Percentiles rank a stretch among this genome's conserved stretches.
phyloP scores from a whole-genome alignment of 2,329 filamentous ascomycete genomes.

The Parafenestella ontariensis region DNA sequence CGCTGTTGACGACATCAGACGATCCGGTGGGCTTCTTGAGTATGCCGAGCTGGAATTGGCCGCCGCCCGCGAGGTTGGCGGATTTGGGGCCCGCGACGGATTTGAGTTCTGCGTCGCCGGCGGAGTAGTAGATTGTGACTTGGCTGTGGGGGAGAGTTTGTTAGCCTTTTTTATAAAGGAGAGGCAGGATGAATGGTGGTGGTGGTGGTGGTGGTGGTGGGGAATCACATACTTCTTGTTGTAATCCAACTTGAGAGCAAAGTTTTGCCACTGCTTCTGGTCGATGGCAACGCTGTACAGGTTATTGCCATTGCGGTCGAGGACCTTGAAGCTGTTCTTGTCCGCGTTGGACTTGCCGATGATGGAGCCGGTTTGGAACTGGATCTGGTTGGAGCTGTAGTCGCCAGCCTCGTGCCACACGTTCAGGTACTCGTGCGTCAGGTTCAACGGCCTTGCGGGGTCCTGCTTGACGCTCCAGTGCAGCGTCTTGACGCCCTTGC shows the following conservation, averaged over 20 bases:
- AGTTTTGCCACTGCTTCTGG: slow-evolving; percentile 66
- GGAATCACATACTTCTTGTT: slow-evolving; percentile 57
- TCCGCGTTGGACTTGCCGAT: slow-evolving; percentile 53
- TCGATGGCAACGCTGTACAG: slow-evolving; percentile 62
- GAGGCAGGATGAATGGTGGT: not conserved
- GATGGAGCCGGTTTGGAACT: slow-evolving; percentile 63
- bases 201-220: not conserved
- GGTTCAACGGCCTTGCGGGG: slow-evolving; percentile 60
- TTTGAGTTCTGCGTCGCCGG: slow-evolving; percentile 54
- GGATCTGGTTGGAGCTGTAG: slow-evolving; percentile 52
- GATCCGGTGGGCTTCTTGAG: slow-evolving; percentile 66
- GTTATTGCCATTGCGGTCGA: slow-evolving; percentile 42
- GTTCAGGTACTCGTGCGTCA: slow-evolving; percentile 66
- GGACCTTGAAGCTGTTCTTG: slow-evolving; percentile 54
- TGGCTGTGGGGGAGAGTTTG: slow-evolving; percentile 54
- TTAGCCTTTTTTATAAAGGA: slow-evolving; percentile 2
- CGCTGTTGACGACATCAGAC: slow-evolving; percentile 48
- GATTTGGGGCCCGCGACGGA: slow-evolving; percentile 55
- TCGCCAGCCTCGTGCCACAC: slow-evolving; percentile 51
- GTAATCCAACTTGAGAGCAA: slow-evolving; percentile 66
- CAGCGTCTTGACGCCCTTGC: slow-evolving; percentile 64
- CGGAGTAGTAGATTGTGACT: slow-evolving; percentile 65
- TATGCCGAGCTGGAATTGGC: slow-evolving; percentile 68
- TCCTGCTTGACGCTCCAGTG: slow-evolving; percentile 68
- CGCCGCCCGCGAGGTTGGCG: slow-evolving; percentile 64